These are phyloP conservation scores for Lactifluus pinguis DNA, from an alignment of 768 basidiomycete genomes.

Conservation along the genomic window DNA sequence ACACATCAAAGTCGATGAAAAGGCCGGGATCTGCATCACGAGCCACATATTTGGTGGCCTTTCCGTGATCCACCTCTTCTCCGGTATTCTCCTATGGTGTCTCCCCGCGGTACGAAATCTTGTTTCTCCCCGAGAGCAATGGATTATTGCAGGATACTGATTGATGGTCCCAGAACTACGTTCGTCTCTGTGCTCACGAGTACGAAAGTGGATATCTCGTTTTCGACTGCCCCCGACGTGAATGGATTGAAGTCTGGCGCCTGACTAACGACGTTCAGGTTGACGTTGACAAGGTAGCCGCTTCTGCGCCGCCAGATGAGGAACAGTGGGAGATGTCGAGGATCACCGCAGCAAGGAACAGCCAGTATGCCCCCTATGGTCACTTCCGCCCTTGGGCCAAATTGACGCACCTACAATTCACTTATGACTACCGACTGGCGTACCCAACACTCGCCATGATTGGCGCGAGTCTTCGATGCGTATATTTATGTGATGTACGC, in stretches of 20 bases:
- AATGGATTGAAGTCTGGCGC: conserved; percentile 66
- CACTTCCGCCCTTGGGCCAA: conserved; percentile 58
- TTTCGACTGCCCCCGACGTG: conserved; percentile 51
- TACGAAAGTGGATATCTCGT: conserved; percentile 64
- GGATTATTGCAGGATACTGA: neutral
- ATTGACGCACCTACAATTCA: conserved; percentile 35
- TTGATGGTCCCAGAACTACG: conserved; percentile 32
- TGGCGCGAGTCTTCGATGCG: conserved; percentile 34
- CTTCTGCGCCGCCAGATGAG: conserved; percentile 8
- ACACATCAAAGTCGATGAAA: conserved; percentile 69
- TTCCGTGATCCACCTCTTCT: conserved; percentile 45
- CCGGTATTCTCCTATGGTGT: conserved; percentile 49
- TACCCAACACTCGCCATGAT: conserved; percentile 48
- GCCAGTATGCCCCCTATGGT: conserved; percentile 28
- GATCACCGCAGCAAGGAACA: conserved; percentile 18
- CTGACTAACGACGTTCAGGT: conserved; percentile 28
- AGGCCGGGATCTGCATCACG: conserved; percentile 47
- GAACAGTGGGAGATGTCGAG: conserved; percentile 25
- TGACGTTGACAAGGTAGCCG: conserved; percentile 3
- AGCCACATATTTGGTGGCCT: conserved; percentile 50
- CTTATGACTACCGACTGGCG: conserved; percentile 53
- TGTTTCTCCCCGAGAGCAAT: neutral
- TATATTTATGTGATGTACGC: conserved; percentile 57
- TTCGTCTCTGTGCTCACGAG: conserved; percentile 58
- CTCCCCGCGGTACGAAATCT: conserved; percentile 40